These are phyloP conservation scores for Boletus insuetus DNA, from an alignment of 768 basidiomycete species.

Conservation along the genomic window DNA sequence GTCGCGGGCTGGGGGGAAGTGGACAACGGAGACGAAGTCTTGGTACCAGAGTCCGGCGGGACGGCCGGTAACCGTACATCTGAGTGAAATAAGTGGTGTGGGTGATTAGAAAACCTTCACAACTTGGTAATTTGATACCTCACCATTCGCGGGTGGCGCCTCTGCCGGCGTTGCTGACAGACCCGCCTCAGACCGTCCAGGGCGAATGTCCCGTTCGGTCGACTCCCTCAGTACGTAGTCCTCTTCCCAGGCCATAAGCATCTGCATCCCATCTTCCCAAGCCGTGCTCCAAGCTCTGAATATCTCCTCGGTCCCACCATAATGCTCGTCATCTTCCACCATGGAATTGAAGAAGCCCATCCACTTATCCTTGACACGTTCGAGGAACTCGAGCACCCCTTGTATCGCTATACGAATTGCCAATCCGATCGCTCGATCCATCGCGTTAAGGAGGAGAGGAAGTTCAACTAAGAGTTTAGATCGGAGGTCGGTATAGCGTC, in stretches of 20 bases:
- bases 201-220: too few species aligned
- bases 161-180: not conserved
- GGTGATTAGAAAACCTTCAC: not conserved
- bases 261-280: slow-evolving; percentile 39
- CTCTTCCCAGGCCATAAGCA: not conserved
- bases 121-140: not conserved
- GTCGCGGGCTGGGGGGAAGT: not conserved
- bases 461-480: slow-evolving; percentile 66
- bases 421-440: slow-evolving; percentile 52
- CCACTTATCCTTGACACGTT: slow-evolving; percentile 54
- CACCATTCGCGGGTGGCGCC: not conserved
- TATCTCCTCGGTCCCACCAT: slow-evolving; percentile 62
- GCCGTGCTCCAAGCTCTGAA: slow-evolving; percentile 59
- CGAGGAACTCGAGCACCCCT: slow-evolving; percentile 47
- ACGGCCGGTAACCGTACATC: not conserved
- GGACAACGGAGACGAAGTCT: not conserved
- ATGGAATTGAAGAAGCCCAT: slow-evolving; percentile 71
- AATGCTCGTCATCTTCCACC: slow-evolving; percentile 58
- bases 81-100: not conserved
- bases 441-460: slow-evolving; percentile 53
- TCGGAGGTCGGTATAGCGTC: slow-evolving; percentile 65
- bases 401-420: slow-evolving; percentile 47
- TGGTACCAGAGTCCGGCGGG: too few species aligned
- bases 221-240: not conserved
- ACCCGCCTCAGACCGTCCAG: not conserved